Conservation (phyloP, 345 rosid species). For the Populus deltoides region DNA sequence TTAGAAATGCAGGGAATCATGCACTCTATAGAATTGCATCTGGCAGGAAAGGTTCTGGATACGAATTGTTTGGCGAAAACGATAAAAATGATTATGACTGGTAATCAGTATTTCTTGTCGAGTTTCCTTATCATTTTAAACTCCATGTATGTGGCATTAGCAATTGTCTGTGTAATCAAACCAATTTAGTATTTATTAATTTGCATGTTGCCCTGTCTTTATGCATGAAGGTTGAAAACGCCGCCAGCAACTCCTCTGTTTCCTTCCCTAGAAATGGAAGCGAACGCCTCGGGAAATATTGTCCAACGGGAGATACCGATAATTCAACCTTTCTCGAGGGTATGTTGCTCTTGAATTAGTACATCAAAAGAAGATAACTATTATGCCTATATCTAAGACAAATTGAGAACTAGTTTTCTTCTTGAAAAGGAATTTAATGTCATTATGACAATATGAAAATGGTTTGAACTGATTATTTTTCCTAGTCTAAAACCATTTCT, state of each 20-base stretch:
- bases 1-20: conserved; percentile 31
- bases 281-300: conserved; percentile 28
- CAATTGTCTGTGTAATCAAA: not conserved
- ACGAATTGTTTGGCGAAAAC: conserved; percentile 35
- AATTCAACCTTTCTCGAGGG: conserved; percentile 49
- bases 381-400: no score
- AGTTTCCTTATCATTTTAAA: not conserved
- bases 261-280: conserved; percentile 70
- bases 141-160: not conserved
- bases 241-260: conserved; percentile 76
- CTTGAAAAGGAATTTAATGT: no score
- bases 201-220: not conserved
- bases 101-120: conserved; percentile 15
- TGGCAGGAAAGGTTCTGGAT: conserved; percentile 34
- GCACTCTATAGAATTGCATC: conserved; percentile 43
- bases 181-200: not conserved
- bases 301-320: conserved; percentile 53
- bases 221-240: conserved; percentile 51
- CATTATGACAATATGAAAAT: no score
- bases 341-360: conserved; percentile 2
- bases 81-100: conserved; percentile 56
- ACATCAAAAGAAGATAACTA: no score
- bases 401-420: no score
- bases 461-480: no score
- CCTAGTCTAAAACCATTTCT: no score